phyloP scores from a whole-genome alignment of 192 early-diverging fungal genomes.

The Helicostylum pulchrum region DNA sequence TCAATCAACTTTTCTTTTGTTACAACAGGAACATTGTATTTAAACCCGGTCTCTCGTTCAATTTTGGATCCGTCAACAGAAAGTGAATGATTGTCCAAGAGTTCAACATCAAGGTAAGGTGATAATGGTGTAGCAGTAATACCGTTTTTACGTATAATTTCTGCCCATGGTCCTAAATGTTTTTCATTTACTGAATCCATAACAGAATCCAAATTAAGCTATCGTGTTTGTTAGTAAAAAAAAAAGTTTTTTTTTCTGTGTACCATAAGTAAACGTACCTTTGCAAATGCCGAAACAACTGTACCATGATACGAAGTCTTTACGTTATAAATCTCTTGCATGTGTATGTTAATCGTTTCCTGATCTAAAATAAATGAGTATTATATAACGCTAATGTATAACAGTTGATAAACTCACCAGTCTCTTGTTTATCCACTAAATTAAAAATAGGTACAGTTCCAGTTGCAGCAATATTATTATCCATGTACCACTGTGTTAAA shows the following conservation, averaged over 20 bases:
- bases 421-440: slow-evolving; percentile 81
- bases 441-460: slow-evolving; percentile 66
- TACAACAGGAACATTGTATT: slow-evolving; percentile 64
- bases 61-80: slow-evolving; percentile 86
- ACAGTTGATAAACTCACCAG: slow-evolving; percentile 53
- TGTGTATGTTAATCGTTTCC: slow-evolving; percentile 69
- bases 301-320: slow-evolving; percentile 82
- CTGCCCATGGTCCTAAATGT: slow-evolving; percentile 90
- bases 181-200: slow-evolving; percentile 87
- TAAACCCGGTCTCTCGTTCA: slow-evolving; percentile 60
- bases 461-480: slow-evolving; percentile 38
- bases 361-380: slow-evolving; percentile 54
- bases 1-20: slow-evolving; percentile 64
- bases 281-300: slow-evolving; percentile 73
- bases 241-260: slow-evolving; percentile 44
- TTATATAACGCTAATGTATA: neutral
- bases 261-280: too few species aligned
- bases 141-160: slow-evolving; percentile 66
- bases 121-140: slow-evolving; percentile 83
- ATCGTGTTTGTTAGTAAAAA: neutral
- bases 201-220: slow-evolving; percentile 81
- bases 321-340: slow-evolving; percentile 74
- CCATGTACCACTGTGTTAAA: slow-evolving; percentile 50
- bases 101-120: slow-evolving; percentile 91
- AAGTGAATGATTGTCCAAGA: slow-evolving; percentile 81